Percentiles rank a stretch among this genome's conserved stretches.
Conservation (phyloP, 257 asterid genomes). For the Fraxinus anomala region DNA sequence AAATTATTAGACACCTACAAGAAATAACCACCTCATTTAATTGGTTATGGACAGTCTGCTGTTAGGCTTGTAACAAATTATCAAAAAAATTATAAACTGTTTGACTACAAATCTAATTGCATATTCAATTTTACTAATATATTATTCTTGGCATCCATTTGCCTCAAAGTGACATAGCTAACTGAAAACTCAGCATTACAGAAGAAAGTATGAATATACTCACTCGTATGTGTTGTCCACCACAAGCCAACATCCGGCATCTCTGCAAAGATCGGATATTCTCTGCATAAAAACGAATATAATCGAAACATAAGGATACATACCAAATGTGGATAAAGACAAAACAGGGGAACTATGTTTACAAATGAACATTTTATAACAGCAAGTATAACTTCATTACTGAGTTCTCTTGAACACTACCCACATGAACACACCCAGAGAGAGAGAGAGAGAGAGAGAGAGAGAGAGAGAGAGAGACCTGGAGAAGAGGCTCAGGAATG, state of each 20-base stretch:
- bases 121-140: neutral
- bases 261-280: conserved; percentile 79
- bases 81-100: neutral
- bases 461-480: conserved; percentile 47
- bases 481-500: conserved; percentile 87
- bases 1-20: neutral
- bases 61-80: neutral
- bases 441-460: too few relatives aligned
- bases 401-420: neutral
- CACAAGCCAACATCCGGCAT: conserved; percentile 91
- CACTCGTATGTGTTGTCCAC: conserved; percentile 96
- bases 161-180: neutral
- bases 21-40: neutral
- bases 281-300: conserved; percentile 46
- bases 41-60: neutral
- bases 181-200: neutral
- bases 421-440: neutral
- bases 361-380: neutral
- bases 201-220: conserved; percentile 29
- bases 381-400: conserved; percentile 2
- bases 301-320: neutral
- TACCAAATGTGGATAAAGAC: neutral
- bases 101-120: neutral
- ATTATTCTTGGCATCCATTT: neutral
- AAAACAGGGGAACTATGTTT: neutral